A percentile compares a stretch with the other conserved stretches of the same genome.
Evolutionary conservation across 1,284 basidiomycete species (phyloP).

Genomic region (Ustilago shanxiensis): DNA sequence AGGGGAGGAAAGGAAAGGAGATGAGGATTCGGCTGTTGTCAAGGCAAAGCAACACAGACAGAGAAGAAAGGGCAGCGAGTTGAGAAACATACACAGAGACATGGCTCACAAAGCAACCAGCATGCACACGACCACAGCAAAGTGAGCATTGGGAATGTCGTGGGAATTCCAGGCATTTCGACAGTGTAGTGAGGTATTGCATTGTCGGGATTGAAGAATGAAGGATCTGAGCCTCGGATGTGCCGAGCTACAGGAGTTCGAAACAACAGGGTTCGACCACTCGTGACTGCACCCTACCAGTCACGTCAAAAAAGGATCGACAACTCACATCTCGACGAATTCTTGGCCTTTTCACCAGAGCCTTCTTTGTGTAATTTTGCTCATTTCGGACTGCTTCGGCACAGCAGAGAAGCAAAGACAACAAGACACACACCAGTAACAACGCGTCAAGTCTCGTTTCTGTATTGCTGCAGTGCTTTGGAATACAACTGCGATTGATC

Average conservation of each 20-base stretch:
- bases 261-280: too few relatives aligned
- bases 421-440: not conserved
- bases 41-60: not conserved
- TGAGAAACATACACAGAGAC: constrained; percentile 13
- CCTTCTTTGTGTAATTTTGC: not conserved
- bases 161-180: not conserved
- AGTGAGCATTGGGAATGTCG: constrained; percentile 1
- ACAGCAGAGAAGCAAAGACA: not conserved
- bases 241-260: constrained; percentile 2
- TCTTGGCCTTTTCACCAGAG: not conserved
- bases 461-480: constrained; percentile 1
- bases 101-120: not conserved
- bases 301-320: constrained; percentile 16
- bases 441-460: constrained; percentile 14
- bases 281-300: constrained; percentile 9
- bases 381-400: too few relatives aligned
- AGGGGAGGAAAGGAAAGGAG: not conserved
- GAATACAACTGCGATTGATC: not conserved
- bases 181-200: not conserved
- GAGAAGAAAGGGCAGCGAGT: not conserved
- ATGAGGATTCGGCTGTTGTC: not conserved
- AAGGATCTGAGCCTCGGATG: not conserved
- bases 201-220: not conserved
- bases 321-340: constrained; percentile 16
- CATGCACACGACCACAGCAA: not conserved